Base-by-base conservation (phyloP, 176 grass and related monocot genomes). In the Musa itinerans region DNA sequence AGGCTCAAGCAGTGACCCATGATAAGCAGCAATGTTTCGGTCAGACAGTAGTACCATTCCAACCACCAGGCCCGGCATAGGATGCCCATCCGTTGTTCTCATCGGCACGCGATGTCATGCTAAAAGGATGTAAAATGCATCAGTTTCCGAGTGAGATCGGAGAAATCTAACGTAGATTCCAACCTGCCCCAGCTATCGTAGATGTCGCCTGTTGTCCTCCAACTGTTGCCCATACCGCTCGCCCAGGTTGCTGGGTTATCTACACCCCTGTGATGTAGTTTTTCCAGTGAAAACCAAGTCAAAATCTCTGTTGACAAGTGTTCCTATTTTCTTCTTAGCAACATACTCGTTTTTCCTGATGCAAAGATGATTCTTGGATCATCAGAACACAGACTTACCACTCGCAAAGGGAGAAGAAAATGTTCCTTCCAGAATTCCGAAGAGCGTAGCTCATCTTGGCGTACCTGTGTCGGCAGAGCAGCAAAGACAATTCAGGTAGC, bases 391-490 rank as follows among this genome's bases (percentile, higher is more conserved):
- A 21, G 69, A 76, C 78, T 83, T 78, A 93, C 90, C 94, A 98
- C 83, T 98, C 94, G 48, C 94, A 98, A 10, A 98, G 78, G 24
- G 94, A 98, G 80, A 89, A 98, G 84, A 98, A 98, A 78, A 93
- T 98, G 69, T 11, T 83, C 75, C 82, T 91, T 71, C 94, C 94
- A 19, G 83, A 93, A 8, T 75, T 82, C 69, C 81, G 85, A 85
- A 98, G 77, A 62, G 94, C 94, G 24, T 77, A 85, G 82, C 84
- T 98, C 90, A 98, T 98, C 74, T 62, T 98, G 59, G 78, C 87
- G 68, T 98, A 98, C 74, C 94, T 98, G 82, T 80, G 23, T 58
- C 9, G 12, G 23, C 52, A 74, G 6, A 7, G 23, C 52, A 74
- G 6, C 7, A 51, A 21, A 71, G 26, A 2, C 15, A 68, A 34